Evolutionary conservation across 805 yeast genomes (phyloP).

Genomic region (Spathaspora passalidarum): DNA sequence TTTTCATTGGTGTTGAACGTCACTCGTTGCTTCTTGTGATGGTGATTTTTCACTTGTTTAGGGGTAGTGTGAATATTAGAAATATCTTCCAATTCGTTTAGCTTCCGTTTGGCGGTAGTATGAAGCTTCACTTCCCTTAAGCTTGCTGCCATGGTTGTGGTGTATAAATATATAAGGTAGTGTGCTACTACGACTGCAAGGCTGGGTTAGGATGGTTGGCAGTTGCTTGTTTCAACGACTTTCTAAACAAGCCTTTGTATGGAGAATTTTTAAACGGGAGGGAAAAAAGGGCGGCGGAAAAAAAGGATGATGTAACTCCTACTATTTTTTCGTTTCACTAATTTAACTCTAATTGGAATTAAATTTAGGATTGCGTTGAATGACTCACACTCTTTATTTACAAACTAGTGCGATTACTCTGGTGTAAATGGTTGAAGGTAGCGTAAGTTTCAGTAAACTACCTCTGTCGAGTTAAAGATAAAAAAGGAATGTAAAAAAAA

Average conservation of each 20-base stretch:
- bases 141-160: conserved; percentile 29
- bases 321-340: not conserved
- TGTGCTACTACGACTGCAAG: no score
- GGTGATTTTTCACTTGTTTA: not conserved
- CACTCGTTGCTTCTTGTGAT: conserved; percentile 1
- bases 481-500: not conserved
- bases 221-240: not conserved
- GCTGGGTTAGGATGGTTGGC: no score
- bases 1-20: not conserved
- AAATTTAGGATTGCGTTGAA: not conserved
- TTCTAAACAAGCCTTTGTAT: not conserved
- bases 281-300: not conserved
- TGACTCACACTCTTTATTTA: not conserved
- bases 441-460: not conserved
- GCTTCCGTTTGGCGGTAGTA: conserved; percentile 26
- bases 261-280: not conserved
- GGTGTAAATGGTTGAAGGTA: not conserved
- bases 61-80: conserved; percentile 22
- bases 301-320: conserved; percentile 1
- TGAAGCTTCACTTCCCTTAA: conserved; percentile 21
- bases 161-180: not conserved
- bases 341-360: not conserved
- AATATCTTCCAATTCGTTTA: conserved; percentile 35
- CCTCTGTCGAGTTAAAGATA: not conserved
- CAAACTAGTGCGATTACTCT: not conserved